Evolutionary conservation across 139 green algal genomes (phyloP), one percentile per base, ranked within the genome.

Genomic region (Axilococcus clingmanii): DNA sequence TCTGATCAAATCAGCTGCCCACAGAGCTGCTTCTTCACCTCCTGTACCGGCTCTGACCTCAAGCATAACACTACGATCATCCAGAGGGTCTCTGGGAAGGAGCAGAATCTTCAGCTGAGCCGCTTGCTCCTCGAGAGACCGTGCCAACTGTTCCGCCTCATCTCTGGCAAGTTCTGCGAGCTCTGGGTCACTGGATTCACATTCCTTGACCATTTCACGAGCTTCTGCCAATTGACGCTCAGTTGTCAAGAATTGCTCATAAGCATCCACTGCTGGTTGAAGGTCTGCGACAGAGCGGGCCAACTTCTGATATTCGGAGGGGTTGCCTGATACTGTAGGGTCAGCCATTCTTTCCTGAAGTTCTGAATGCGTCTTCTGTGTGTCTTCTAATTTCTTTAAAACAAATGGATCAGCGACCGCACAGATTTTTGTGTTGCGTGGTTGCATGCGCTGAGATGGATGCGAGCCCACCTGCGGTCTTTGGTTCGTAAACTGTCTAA

Each of bases 61-160:
- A 7, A 96, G 74, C 77, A 95, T 92, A 64, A 93, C 90, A 65
- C 89, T 94, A 6, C 69, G 69, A 11, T 91, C 86, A 50, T 96
- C 88, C 25, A 96, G 68, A 0, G 89, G 88, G 57, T 96, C 88
- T 40, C 55, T 78, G 0, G 91, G 91, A 55, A 98, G 70, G 49
- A 99, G 71, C 71, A 92, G 50, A 27, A 89, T 33, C 45, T 82
- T 86, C 29, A 96, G 61, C 38, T 72, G 40, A 17, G 76, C 55
- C 48, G 82, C 79, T 19, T 84, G 64, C 28, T 62, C 27, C 7
- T 63, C 57, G 20, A 76, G 36, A 30, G 40, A 19, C 25, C 45
- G 20, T 50, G 55, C 29, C 47, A 65, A 19, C 41, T 16, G 20
- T 27, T 69, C 53, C 24, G 81, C 37, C 60, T 92, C 83, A 40